phyloP scores from a whole-genome alignment of 2,329 filamentous ascomycete species.

The Blastomyces percursus region DNA sequence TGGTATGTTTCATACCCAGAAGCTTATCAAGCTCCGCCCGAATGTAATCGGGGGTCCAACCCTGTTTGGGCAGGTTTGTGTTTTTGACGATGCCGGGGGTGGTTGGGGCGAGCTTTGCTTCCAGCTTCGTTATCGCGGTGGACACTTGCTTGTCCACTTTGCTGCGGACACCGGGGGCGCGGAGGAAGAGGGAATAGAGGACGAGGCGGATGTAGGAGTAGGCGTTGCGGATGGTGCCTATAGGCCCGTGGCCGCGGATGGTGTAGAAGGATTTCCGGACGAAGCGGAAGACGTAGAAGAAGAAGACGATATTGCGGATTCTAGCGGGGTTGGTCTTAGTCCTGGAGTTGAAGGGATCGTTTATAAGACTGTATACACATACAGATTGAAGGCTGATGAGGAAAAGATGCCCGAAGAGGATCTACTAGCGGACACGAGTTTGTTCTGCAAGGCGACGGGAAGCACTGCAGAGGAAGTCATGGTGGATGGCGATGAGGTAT shows the following conservation, averaged over 20 bases:
- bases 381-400: slow-evolving; percentile 35
- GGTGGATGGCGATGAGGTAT: slow-evolving; percentile 11
- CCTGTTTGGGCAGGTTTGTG: slow-evolving; percentile 67
- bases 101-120: slow-evolving; percentile 69
- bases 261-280: slow-evolving; percentile 70
- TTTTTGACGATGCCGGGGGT: slow-evolving; percentile 62
- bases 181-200: slow-evolving; percentile 75
- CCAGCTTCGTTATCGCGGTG: slow-evolving; percentile 67
- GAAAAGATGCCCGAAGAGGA: slow-evolving; percentile 21
- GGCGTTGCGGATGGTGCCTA: slow-evolving; percentile 65
- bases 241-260: slow-evolving; percentile 74
- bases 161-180: slow-evolving; percentile 71
- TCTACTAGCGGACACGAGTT: slow-evolving; percentile 30
- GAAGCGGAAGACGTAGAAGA: slow-evolving; percentile 77
- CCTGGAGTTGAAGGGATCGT: neutral
- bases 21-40: slow-evolving; percentile 68
- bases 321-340: slow-evolving; percentile 34
- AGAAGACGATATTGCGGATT: slow-evolving; percentile 75
- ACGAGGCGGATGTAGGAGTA: slow-evolving; percentile 62
- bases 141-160: slow-evolving; percentile 77
- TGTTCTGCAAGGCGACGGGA: slow-evolving; percentile 36
- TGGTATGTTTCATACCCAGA: slow-evolving; percentile 78
- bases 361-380: slow-evolving; percentile 16
- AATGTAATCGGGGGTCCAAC: slow-evolving; percentile 69
- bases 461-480: slow-evolving; percentile 33